A percentile compares a stretch with the other conserved stretches of the same genome.
These are phyloP conservation scores for Avena sativa DNA, from an alignment of 176 grass and related monocot species.

Conservation along the genomic window DNA sequence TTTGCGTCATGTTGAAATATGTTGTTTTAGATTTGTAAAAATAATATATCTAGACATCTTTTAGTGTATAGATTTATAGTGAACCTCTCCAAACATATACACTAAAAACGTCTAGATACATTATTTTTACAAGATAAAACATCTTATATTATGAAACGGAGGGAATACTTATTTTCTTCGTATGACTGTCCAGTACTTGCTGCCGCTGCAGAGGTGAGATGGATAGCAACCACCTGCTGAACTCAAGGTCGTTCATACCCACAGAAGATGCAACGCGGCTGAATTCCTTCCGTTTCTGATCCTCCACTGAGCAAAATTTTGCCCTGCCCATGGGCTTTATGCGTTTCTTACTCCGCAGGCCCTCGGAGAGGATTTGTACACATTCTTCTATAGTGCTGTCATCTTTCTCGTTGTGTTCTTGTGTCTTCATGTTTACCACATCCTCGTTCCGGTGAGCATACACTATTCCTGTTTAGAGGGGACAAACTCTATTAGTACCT, in stretches of 20 bases:
- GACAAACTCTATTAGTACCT: conserved; percentile 28
- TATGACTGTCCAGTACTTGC: conserved; percentile 65
- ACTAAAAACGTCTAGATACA: too few species aligned
- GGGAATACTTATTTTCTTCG: conserved; percentile 49
- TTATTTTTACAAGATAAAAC: too few species aligned
- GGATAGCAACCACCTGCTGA: conserved; percentile 83
- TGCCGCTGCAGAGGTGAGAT: conserved; percentile 56
- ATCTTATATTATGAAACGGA: too few species aligned
- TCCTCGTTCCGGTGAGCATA: conserved; percentile 95
- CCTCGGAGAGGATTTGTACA: conserved; percentile 22
- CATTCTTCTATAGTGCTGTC: conserved; percentile 9
- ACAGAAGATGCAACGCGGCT: conserved; percentile 58
- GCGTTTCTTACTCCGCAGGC: conserved; percentile 28
- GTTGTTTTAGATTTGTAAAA: too few species aligned
- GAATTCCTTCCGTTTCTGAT: conserved; percentile 84
- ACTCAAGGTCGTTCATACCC: conserved; percentile 81
- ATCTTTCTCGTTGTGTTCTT: conserved; percentile 7
- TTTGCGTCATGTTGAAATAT: too few species aligned
- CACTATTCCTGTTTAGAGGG: conserved; percentile 66
- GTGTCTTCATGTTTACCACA: conserved; percentile 64
- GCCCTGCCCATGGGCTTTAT: conserved; percentile 28
- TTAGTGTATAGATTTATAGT: too few species aligned
- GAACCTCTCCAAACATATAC: too few species aligned
- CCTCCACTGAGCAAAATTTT: conserved; percentile 34
- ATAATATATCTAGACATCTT: too few species aligned